Base-by-base conservation (phyloP, 169 alveolate species). In the Cryptosporidium ubiquitum region DNA sequence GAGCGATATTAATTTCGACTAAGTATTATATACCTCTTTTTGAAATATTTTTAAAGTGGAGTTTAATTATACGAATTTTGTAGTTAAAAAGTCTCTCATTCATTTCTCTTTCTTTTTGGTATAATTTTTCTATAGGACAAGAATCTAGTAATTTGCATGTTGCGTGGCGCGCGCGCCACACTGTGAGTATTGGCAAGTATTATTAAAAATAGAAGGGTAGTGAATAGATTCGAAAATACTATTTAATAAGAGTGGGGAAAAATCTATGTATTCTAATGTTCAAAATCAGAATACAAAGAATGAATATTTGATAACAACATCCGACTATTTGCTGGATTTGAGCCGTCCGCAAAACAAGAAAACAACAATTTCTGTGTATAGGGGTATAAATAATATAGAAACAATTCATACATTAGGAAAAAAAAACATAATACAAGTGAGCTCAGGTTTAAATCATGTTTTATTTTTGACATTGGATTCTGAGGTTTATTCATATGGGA, bases 401-500 rank as follows among this genome's bases (percentile, higher is more conserved):
- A 79, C 69, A 60, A 40, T 79, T 33, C 61, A 58, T 44, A 61
- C 75, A n/a, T 79, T 79, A 29, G 69, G 79, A 2, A 79, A 79
- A 31, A 61, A 66, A 2, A 58, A 79, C 16, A 49, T 79, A 39
- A 40, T 79, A 31, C 89, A 79, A 58, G 68, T 79, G 39, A 44
- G 69, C 29, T 79, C 66, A 35, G 89, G 89, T 2, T 23, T 79
- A 61, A 79, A 61, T 64, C 89, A 79, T 44, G 55, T 26, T 6
- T 61, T 79, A 47, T 35, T 79, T 40, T 79, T 79, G 29, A 64
- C 89, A n/a, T 58, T 64, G 2, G 73, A 61, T 16, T 26, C 14
- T n/a, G 64, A 79, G 26, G 64, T 79, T 12, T 79, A 40, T 57
- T 79, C 89, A 26, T 79, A 35, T 39, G 89, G 89, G 9, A 79